Conservation (phyloP, 768 basidiomycete species). For the Naematelia aurantialba region DNA sequence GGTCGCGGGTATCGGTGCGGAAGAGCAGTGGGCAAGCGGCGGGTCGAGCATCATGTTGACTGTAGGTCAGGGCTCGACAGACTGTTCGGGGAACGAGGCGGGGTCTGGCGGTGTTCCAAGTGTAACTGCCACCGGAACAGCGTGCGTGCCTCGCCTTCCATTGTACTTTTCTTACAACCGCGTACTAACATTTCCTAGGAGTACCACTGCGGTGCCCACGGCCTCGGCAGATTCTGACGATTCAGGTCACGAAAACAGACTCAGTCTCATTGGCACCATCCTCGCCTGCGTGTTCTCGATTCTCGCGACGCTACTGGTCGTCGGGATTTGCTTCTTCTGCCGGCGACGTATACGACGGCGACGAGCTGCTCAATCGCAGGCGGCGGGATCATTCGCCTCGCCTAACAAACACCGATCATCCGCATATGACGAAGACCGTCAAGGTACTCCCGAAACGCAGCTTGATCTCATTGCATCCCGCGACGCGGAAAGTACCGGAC, state of each 20-base stretch:
- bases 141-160: background rate
- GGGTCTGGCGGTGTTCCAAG: slow-evolving; percentile 22
- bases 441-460: slow-evolving; percentile 13
- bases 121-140: slow-evolving; percentile 28
- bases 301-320: slow-evolving; percentile 31
- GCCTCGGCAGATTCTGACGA: background rate
- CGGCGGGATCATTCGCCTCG: slow-evolving; percentile 1
- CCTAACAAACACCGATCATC: slow-evolving; percentile 1
- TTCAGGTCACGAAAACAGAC: background rate
- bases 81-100: slow-evolving; percentile 16
- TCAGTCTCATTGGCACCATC: background rate
- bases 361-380: background rate
- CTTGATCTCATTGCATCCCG: slow-evolving; percentile 25
- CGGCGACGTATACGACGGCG: slow-evolving; percentile 13
- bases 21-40: slow-evolving; percentile 44
- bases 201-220: background rate
- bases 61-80: slow-evolving; percentile 36
- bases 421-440: slow-evolving; percentile 1
- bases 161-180: background rate
- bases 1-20: slow-evolving; percentile 41
- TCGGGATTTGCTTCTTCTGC: slow-evolving; percentile 28
- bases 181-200: background rate
- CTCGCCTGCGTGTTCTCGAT: slow-evolving; percentile 37
- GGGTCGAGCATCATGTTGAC: slow-evolving; percentile 37
- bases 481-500: background rate